Evolutionary conservation across 805 yeast genomes (phyloP), one percentile per base, ranked within the genome.

Genomic region (Candida schatavii): DNA sequence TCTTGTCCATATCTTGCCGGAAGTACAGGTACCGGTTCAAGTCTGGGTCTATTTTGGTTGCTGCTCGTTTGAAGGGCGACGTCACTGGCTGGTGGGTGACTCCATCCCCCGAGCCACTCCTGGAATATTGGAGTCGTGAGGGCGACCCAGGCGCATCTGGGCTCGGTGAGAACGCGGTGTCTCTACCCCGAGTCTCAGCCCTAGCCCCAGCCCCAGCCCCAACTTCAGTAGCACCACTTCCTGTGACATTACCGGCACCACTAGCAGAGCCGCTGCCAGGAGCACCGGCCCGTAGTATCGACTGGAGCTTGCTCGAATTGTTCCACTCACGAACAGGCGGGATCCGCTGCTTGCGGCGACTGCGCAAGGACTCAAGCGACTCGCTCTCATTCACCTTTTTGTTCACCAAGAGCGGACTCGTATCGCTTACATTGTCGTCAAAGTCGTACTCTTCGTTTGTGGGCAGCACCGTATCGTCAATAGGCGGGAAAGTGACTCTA

Each of bases 1-100:
- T 90, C n/a, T 88, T 80, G 13, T 83, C 85, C 49, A 91, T 62
- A 54, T 88, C 95, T 48, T 89, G 96, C 49, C 98, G 74, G 63
- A 93, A 91, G 57, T 91, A 91, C 0, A 98, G 88, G 67, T 87
- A 91, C 48, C 98, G 71, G 58, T 80, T 81, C 14, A 54, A 40
- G 3, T 52, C 52, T 11, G 52, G 55, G 30, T 46, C 49, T 9
- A 31, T 31, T 7, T 11, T 7, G 27, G 7, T 23, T 7, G 27
- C 27, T 7, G 27, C 27, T 7, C 27, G 27, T 11, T 23, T 23
- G 10, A 23, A 11, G 10, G 27, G 27, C 27, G 27, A 23, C 10
- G 10, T 23, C 10, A 11, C 10, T 11, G 27, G 11, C 27, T 7
- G 7, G 10, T 7, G 10, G 11, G 21, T 31, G 18, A 6, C 21